A percentile compares a stretch with the other conserved stretches of the same genome.
Evolutionary conservation across 2,329 filamentous ascomycete genomes (phyloP).

Genomic region (Aspergillus ochraceoroseus): DNA sequence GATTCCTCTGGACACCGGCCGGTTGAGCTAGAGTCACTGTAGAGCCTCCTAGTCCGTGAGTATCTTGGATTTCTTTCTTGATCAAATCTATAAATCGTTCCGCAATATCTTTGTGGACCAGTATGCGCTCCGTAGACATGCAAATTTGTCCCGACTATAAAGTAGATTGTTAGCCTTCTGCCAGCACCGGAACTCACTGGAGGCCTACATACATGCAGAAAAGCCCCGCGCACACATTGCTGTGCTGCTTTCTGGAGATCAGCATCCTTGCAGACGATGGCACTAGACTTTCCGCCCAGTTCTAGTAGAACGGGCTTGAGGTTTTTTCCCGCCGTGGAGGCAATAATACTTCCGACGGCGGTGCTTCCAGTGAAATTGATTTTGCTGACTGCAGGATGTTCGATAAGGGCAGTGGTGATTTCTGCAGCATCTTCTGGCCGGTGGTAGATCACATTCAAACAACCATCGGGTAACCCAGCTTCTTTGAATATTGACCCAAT

Average conservation of each 20-base stretch:
- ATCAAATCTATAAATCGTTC: neutral
- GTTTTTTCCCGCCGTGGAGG: constrained; percentile 33
- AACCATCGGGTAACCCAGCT: constrained; percentile 43
- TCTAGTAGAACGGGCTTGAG: constrained; percentile 48
- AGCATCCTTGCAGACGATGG: constrained; percentile 44
- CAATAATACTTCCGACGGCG: constrained; percentile 42
- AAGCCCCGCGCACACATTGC: constrained; percentile 28
- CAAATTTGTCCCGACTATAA: constrained; percentile 81
- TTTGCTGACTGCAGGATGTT: constrained; percentile 37
- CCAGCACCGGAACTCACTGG: too few relatives aligned
- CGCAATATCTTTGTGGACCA: constrained; percentile 43
- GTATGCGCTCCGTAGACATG: constrained; percentile 69
- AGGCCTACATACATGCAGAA: constrained; percentile 28
- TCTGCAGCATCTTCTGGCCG: constrained; percentile 32
- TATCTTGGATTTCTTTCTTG: neutral
- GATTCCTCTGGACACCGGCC: neutral
- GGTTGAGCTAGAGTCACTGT: neutral
- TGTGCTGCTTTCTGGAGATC: constrained; percentile 40
- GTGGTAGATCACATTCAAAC: constrained; percentile 39
- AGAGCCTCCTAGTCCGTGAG: too few relatives aligned
- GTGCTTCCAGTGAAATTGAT: constrained; percentile 47
- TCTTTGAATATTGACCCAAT: constrained; percentile 38
- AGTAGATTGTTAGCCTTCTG: too few relatives aligned
- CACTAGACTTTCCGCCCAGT: constrained; percentile 46
- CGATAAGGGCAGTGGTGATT: constrained; percentile 38